These are phyloP conservation scores for Bothriochloa decipiens DNA, from an alignment of 176 grass and related monocot species.

Conservation along the genomic window DNA sequence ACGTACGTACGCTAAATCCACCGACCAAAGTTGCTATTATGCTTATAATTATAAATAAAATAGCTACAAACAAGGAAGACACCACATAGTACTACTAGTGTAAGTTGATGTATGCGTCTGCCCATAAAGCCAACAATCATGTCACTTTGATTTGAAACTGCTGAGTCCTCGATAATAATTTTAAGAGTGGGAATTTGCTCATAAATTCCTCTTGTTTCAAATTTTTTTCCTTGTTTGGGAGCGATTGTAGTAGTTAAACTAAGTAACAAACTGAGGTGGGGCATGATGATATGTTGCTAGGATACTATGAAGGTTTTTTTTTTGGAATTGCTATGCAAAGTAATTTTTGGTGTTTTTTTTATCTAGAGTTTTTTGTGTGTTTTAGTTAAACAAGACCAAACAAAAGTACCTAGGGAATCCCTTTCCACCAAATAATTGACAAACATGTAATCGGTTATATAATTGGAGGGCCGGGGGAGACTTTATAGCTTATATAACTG, in stretches of 20 bases:
- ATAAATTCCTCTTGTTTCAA: not conserved
- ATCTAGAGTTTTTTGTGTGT: no score
- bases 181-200: not conserved
- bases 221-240: no score
- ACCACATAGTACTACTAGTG: not conserved
- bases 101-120: not conserved
- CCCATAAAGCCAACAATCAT: not conserved
- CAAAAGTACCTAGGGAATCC: not conserved
- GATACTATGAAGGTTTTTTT: not conserved
- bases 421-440: not conserved
- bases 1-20: constrained; percentile 9
- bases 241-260: no score
- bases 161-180: not conserved
- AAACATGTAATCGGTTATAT: not conserved
- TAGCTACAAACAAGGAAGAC: not conserved
- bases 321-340: not conserved
- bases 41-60: not conserved
- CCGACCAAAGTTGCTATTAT: constrained; percentile 7
- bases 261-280: no score
- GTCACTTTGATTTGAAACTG: not conserved
- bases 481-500: not conserved
- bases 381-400: not conserved
- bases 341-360: not conserved
- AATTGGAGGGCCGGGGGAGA: not conserved
- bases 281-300: not conserved